Evolutionary conservation across 2,329 filamentous ascomycete species (phyloP), one percentile per base, ranked within the genome.

Genomic region (Fusarium udum): DNA sequence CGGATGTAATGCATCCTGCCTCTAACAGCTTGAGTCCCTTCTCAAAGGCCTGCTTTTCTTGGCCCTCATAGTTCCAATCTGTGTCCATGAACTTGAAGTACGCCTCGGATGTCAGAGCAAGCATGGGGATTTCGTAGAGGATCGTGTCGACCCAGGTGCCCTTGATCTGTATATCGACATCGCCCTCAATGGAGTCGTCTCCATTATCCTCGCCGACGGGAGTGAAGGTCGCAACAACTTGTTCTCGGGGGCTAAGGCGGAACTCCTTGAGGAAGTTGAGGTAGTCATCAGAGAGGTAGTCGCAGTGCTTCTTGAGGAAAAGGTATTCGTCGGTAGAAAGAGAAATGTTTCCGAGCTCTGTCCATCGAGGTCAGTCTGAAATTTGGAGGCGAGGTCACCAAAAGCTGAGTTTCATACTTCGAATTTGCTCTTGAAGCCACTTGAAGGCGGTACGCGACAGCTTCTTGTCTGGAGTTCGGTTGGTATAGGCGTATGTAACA

Each of bases 71-170:
- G 77, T 89, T 92, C 96, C 96, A 99, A 80, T 98, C 95, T 59
- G 84, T 93, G 80, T 99, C 95, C 85, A 95, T 94, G 83, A 97
- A 98, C 79, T 93, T 95, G 87, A 99, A 99, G 84, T 98, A 99
- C 56, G 96, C 94, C 82, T 99, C 95, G 53, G 95, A 98, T 3
- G 95, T 94, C 73, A 99, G 83, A 6, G 97, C 95, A 26, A 99
- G 88, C 28, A 99, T 88, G 0, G 96, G 96, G 65, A 99, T 98
- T 84, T 99, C 96, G 84, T 99, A 99, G 31, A 99, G 89, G 65
- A 99, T 99, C 0, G 96, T 98, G 75, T 98, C 95, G 14, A 94
- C 89, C 96, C 96, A 99, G 61, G 91, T 86, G 15, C 96, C 96
- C 76, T 91, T 91, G 72, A 97, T 92, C 45, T 90, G 85, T 72